A percentile compares a stretch with the other conserved stretches of the same genome.
phyloP scores from a whole-genome alignment of 2,329 filamentous ascomycete genomes.

The Onygena corvina region DNA sequence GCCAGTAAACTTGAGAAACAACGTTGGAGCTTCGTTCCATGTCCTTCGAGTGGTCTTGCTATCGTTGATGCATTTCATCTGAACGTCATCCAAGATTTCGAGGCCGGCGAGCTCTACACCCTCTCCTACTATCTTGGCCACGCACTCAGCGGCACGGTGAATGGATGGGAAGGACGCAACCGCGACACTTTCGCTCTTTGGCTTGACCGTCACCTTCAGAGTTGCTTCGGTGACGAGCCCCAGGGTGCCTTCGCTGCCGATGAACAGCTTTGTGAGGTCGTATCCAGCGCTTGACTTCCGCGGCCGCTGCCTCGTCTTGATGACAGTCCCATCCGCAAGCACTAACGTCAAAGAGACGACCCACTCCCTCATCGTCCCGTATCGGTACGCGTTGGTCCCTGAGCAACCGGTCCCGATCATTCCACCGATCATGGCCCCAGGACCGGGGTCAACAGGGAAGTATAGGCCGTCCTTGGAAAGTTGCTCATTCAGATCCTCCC shows the following conservation, averaged over 20 bases:
- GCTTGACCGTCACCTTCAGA: slow-evolving; percentile 71
- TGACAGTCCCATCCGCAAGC: slow-evolving; percentile 75
- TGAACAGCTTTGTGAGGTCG: slow-evolving; percentile 77
- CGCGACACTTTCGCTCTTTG: slow-evolving; percentile 67
- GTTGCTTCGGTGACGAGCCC: slow-evolving; percentile 85
- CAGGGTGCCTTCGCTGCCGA: slow-evolving; percentile 83
- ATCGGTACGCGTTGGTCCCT: slow-evolving; percentile 82
- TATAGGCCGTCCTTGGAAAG: slow-evolving; percentile 64
- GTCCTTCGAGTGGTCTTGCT: slow-evolving; percentile 35
- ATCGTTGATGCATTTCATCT: slow-evolving; percentile 61
- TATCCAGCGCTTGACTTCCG: slow-evolving; percentile 87
- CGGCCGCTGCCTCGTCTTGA: slow-evolving; percentile 78
- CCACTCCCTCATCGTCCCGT: slow-evolving; percentile 93
- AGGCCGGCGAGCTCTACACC: slow-evolving; percentile 83
- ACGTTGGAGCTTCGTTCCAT: slow-evolving; percentile 58
- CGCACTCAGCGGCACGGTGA: slow-evolving; percentile 64
- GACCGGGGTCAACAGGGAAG: slow-evolving; percentile 84
- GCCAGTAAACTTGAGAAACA: slow-evolving; percentile 66
- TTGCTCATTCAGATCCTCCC: slow-evolving; percentile 73
- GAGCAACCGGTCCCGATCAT: slow-evolving; percentile 43
- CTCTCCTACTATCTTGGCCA: slow-evolving; percentile 63
- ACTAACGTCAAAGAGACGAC: slow-evolving; percentile 78
- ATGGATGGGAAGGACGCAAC: slow-evolving; percentile 56
- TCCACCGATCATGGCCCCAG: slow-evolving; percentile 83
- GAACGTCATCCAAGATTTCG: slow-evolving; percentile 82